Evolutionary conservation across 2,329 filamentous ascomycete species (phyloP), one percentile per base, ranked within the genome.

Genomic region (Cercospora brassicicola): DNA sequence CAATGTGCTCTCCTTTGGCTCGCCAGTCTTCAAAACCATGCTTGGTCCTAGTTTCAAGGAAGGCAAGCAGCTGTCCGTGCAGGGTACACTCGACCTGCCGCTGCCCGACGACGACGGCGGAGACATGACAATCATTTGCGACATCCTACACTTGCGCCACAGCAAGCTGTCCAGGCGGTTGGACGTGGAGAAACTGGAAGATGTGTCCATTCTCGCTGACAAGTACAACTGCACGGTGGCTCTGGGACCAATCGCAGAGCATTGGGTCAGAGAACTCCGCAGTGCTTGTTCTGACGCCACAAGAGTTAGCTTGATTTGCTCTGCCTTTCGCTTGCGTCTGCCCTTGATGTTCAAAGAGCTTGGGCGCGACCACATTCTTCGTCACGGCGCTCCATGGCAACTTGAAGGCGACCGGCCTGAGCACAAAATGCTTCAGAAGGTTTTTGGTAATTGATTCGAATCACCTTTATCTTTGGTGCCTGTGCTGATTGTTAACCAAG

Each of bases 11-110:
- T 63, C 36, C 13, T 48, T 68, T 20, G 62, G 26, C n/a, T 73
- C 71, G 5, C 42, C 61, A 1, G 66, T 72, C 39, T 71, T 73
- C 55, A 33, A 65, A 9, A 26, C 13, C 2, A 33, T 69, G 33
- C 59, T 66, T 6, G 62, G 68, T 1, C 68, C 65, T 2, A 36
- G 53, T n/a, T 63, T 63, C n/a, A 56, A 31, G 31, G 67, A 64
- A 36, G 61, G 55, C 31, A 65, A 66, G 20, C 18, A 18, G 9
- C 18, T 33, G 13, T 33, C 33, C 2, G 18, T 20, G 3, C 11
- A 5, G 10, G 28, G 30, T 1, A 42, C 64, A 1, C 48, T 60
- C 5, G 51, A 67, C 31, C 55, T 67, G 13, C 48, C 23, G 4
- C 53, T 66, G 2, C 65, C 51, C 11, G 67, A 69, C 2, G 69